Conservation (phyloP, 1,284 basidiomycete species). For the Cryptococcus sp. region DNA sequence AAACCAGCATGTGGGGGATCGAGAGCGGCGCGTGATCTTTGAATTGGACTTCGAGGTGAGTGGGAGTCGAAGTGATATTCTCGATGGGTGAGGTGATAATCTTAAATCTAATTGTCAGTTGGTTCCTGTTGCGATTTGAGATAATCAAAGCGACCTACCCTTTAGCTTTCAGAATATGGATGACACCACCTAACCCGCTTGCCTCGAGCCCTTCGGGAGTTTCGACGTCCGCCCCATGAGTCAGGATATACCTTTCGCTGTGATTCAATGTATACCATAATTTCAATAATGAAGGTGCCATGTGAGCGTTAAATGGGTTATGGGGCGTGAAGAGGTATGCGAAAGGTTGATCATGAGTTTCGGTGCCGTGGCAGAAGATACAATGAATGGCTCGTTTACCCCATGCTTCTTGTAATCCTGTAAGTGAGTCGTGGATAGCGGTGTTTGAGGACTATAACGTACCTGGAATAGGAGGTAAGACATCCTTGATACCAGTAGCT, state of each 20-base stretch:
- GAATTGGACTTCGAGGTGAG: slow-evolving; percentile 10
- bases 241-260: slow-evolving; percentile 15
- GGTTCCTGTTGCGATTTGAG: not conserved
- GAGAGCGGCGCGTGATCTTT: slow-evolving; percentile 5
- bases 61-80: slow-evolving; percentile 2
- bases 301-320: slow-evolving; percentile 10
- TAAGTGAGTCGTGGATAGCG: not conserved
- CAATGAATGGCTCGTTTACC: slow-evolving; percentile 29
- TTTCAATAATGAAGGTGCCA: slow-evolving; percentile 16
- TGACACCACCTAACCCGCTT: slow-evolving; percentile 13
- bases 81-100: slow-evolving; percentile 15
- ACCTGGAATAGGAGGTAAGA: slow-evolving; percentile 29
- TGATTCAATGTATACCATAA: slow-evolving; percentile 23
- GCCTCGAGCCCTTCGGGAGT: slow-evolving; percentile 14
- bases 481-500: slow-evolving; percentile 30
- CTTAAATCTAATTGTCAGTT: slow-evolving; percentile 9
- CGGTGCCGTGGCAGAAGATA: slow-evolving; percentile 36
- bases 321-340: slow-evolving; percentile 23
- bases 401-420: slow-evolving; percentile 29
- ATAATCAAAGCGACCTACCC: slow-evolving; percentile 12
- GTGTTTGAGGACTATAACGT: slow-evolving; percentile 1
- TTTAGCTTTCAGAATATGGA: slow-evolving; percentile 9
- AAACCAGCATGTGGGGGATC: slow-evolving; percentile 18
- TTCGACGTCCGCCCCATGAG: slow-evolving; percentile 22
- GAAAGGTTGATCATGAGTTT: slow-evolving; percentile 22